Evolutionary conservation across 2,329 filamentous ascomycete genomes (phyloP).

Genomic region (Aspergillus sp.): DNA sequence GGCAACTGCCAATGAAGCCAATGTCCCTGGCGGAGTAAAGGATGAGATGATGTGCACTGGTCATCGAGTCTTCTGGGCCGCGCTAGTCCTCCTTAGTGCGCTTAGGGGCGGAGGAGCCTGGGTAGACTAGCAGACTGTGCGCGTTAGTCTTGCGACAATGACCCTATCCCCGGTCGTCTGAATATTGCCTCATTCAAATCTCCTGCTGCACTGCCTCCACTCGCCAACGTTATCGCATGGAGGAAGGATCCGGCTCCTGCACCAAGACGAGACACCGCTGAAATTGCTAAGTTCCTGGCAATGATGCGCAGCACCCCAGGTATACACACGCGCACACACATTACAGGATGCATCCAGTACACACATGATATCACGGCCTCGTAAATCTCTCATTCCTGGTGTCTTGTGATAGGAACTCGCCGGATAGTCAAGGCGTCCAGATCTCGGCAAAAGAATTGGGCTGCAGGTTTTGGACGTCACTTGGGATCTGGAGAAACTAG

Average conservation of each 20-base stretch:
- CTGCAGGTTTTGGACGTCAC: neutral
- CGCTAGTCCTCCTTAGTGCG: slow-evolving; percentile 4
- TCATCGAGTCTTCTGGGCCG: slow-evolving; percentile 17
- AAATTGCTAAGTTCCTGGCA: neutral
- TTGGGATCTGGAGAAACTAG: slow-evolving; percentile 10
- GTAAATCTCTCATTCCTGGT: neutral
- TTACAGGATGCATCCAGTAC: neutral
- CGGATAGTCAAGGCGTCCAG: slow-evolving; percentile 10
- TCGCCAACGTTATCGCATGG: neutral
- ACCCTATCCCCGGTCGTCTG: slow-evolving; percentile 1
- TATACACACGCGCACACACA: too few relatives aligned
- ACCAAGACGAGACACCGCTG: neutral
- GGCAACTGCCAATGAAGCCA: slow-evolving; percentile 18
- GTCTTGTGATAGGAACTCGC: slow-evolving; percentile 8
- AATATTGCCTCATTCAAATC: slow-evolving; percentile 1
- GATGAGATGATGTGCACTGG: slow-evolving; percentile 21
- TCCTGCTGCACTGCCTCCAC: neutral
- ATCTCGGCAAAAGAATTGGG: slow-evolving; percentile 8
- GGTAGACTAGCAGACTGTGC: neutral
- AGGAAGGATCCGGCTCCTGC: neutral
- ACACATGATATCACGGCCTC: slow-evolving; percentile 2
- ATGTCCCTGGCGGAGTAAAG: slow-evolving; percentile 20
- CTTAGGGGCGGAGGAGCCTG: slow-evolving; percentile 1
- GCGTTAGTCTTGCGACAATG: neutral
- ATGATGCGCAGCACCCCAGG: neutral